phyloP scores from a whole-genome alignment of 2,329 filamentous ascomycete species.

The Verticillium dahliae region DNA sequence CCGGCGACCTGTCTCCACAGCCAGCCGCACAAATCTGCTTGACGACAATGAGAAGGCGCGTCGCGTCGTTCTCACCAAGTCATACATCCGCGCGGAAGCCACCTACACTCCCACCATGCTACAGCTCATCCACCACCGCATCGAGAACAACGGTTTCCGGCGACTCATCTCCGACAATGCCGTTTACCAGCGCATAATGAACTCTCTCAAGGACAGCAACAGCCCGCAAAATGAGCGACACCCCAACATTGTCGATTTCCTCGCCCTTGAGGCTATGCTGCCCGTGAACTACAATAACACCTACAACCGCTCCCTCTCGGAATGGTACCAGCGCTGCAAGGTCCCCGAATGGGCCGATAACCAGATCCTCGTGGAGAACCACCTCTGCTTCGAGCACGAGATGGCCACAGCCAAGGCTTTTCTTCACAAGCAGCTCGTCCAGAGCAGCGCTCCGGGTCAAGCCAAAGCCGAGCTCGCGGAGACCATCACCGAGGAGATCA shows the following conservation, averaged over 20 bases:
- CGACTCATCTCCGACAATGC: conserved; percentile 11
- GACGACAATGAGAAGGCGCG: background rate
- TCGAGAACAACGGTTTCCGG: conserved; percentile 7
- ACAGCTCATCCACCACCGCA: conserved; percentile 4
- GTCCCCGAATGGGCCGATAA: conserved; percentile 5
- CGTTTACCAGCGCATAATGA: conserved; percentile 8
- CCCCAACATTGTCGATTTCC: conserved; percentile 9
- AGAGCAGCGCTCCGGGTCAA: conserved; percentile 1
- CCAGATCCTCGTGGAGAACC: conserved; percentile 7
- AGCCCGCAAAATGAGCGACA: conserved; percentile 6
- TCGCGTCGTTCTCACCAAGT: background rate
- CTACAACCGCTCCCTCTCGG: conserved; percentile 9
- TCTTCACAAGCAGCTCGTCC: background rate
- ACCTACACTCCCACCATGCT: conserved; percentile 6
- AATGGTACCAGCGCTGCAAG: conserved; percentile 6
- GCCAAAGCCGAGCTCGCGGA: background rate
- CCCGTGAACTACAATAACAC: conserved; percentile 8
- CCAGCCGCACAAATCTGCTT: background rate
- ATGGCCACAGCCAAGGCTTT: conserved; percentile 1
- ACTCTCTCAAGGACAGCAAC: conserved; percentile 10
- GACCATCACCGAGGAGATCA: conserved; percentile 6
- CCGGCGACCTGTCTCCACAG: background rate
- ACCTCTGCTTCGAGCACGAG: conserved; percentile 7
- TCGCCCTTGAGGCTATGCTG: conserved; percentile 9
- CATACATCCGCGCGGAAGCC: conserved; percentile 3